Evolutionary conservation across 2,329 filamentous ascomycete genomes (phyloP).

Genomic region (Penicillium sclerotiorum): DNA sequence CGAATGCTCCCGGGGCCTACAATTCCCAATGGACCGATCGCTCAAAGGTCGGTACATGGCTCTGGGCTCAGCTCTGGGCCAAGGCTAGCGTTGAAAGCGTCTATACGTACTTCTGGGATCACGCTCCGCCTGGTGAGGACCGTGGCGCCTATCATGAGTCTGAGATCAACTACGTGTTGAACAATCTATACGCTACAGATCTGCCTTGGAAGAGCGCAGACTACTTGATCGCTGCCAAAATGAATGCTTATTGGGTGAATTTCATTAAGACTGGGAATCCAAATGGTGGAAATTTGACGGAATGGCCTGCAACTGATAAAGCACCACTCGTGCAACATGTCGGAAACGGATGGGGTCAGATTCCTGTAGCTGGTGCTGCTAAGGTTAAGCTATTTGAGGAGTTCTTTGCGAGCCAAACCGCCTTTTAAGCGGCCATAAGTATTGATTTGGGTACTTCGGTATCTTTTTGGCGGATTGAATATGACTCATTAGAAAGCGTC

Average conservation of each 20-base stretch:
- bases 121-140: slow-evolving; percentile 3
- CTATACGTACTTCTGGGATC: slow-evolving; percentile 6
- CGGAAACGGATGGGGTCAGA: slow-evolving; percentile 3
- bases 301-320: background rate
- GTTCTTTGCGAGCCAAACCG: slow-evolving; percentile 1
- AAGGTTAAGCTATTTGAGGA: slow-evolving; percentile 2
- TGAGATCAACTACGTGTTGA: slow-evolving; percentile 7
- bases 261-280: slow-evolving; percentile 2
- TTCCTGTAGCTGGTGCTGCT: background rate
- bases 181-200: slow-evolving; percentile 6
- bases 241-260: slow-evolving; percentile 2
- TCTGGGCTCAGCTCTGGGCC: slow-evolving; percentile 6
- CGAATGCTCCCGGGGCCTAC: background rate
- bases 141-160: slow-evolving; percentile 6
- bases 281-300: background rate
- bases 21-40: slow-evolving; percentile 3
- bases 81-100: background rate
- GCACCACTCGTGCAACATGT: background rate
- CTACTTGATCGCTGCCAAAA: slow-evolving; percentile 1
- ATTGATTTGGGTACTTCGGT: too few species aligned
- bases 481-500: too few species aligned
- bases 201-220: slow-evolving; percentile 1
- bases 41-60: slow-evolving; percentile 4
- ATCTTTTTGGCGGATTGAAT: too few species aligned
- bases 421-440: too few species aligned